Evolutionary conservation across 352 stramenopile species (phyloP).

Genomic region (Peronospora belbahrii): DNA sequence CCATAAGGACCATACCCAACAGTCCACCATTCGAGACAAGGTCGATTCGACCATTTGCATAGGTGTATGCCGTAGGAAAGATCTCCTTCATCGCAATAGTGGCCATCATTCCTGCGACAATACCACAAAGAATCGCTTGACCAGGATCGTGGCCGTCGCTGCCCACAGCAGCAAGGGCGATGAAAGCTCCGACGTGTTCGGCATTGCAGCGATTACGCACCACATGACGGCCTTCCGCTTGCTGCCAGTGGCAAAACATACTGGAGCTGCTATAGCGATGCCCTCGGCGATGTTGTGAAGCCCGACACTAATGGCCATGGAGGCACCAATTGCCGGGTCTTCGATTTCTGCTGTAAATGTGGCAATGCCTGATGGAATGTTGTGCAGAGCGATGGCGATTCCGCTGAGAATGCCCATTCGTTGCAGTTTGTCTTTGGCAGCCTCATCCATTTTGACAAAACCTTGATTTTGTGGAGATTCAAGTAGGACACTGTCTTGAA

Average conservation of each 20-base stretch:
- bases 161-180: slow-evolving; percentile 53
- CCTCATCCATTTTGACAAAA: slow-evolving; percentile 34
- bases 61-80: slow-evolving; percentile 86
- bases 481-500: slow-evolving; percentile 21
- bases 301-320: slow-evolving; percentile 89
- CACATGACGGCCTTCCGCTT: slow-evolving; percentile 79
- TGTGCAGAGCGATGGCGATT: slow-evolving; percentile 89
- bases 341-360: slow-evolving; percentile 90
- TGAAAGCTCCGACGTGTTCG: slow-evolving; percentile 88
- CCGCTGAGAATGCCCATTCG: slow-evolving; percentile 87
- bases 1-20: slow-evolving; percentile 86
- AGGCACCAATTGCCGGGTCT: slow-evolving; percentile 79
- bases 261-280: slow-evolving; percentile 90
- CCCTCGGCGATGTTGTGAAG: slow-evolving; percentile 97
- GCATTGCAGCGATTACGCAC: slow-evolving; percentile 79
- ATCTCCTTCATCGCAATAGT: slow-evolving; percentile 88
- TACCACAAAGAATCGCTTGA: slow-evolving; percentile 85
- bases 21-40: slow-evolving; percentile 72
- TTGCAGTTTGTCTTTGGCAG: slow-evolving; percentile 47
- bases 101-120: slow-evolving; percentile 93
- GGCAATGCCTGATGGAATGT: slow-evolving; percentile 94
- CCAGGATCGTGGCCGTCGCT: slow-evolving; percentile 29
- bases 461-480: slow-evolving; percentile 19
- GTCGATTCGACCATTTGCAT: slow-evolving; percentile 72
- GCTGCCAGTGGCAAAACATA: slow-evolving; percentile 95